phyloP scores from a whole-genome alignment of 2,329 filamentous ascomycete genomes.

The Sclerotinia glacialis region DNA sequence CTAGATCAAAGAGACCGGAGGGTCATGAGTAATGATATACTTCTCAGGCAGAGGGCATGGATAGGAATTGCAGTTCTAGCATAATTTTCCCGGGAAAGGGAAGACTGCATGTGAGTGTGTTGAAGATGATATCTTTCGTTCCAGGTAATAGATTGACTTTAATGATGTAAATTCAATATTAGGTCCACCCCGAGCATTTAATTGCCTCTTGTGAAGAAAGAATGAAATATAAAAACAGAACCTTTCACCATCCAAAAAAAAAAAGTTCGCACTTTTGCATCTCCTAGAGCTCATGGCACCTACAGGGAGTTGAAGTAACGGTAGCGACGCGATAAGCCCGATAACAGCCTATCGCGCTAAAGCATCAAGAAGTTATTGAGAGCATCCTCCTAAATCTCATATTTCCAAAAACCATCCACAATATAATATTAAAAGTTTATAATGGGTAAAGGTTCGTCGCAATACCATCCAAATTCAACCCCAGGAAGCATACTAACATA shows the following conservation, averaged over 20 bases:
- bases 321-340: slow-evolving; percentile 4
- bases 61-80: background rate
- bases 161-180: no score
- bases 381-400: background rate
- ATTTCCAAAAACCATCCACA: slow-evolving; percentile 1
- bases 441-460: slow-evolving; percentile 37
- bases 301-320: background rate
- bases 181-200: no score
- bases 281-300: no score
- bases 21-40: background rate
- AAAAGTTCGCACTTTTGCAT: no score
- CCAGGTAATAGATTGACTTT: no score
- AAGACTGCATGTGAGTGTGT: background rate
- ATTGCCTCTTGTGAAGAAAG: no score
- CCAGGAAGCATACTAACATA: slow-evolving; percentile 12
- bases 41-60: background rate
- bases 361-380: slow-evolving; percentile 2
- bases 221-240: no score
- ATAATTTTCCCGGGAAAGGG: background rate
- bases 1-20: background rate
- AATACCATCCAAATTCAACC: background rate
- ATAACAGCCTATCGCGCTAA: slow-evolving; percentile 15
- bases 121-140: no score
- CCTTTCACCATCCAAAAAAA: no score
- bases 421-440: slow-evolving; percentile 17